These are phyloP conservation scores for Styphnolobium japonicum DNA, from an alignment of 306 rosid species.

Conservation along the genomic window DNA sequence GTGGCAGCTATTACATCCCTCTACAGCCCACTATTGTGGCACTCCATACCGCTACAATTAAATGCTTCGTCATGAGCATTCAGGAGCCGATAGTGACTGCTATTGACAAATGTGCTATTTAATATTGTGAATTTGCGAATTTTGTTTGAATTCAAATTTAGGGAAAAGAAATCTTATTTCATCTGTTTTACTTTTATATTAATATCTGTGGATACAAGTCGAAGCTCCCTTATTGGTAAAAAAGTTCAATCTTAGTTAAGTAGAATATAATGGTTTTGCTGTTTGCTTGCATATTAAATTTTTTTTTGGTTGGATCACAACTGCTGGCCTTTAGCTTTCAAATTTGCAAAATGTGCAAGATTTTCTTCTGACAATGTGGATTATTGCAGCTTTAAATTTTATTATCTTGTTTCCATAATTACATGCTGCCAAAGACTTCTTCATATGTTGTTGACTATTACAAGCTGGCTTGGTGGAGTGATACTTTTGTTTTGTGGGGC, in stretches of 20 bases:
- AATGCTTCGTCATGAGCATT: too few relatives aligned
- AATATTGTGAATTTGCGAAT: neutral
- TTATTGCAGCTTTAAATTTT: neutral
- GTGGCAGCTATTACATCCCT: neutral
- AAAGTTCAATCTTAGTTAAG: neutral
- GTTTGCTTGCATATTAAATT: neutral
- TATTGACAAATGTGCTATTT: too few relatives aligned
- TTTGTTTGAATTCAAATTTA: neutral
- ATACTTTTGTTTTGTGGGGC: conserved; percentile 32
- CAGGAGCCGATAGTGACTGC: too few relatives aligned
- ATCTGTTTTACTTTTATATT: neutral
- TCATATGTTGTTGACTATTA: neutral
- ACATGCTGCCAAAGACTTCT: neutral
- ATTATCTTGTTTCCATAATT: neutral
- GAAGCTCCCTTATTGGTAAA: neutral
- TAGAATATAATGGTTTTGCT: neutral
- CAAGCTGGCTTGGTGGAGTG: conserved; percentile 6
- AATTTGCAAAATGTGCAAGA: neutral
- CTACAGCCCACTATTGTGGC: neutral
- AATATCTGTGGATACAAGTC: neutral
- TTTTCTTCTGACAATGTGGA: neutral
- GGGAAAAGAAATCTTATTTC: neutral
- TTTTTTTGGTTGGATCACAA: neutral
- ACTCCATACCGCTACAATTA: neutral
- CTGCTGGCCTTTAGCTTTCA: neutral